Percentiles rank a stretch among this genome's conserved stretches.
These are phyloP conservation scores for Boletus fagicola DNA, from an alignment of 768 basidiomycete genomes.

Conservation along the genomic window DNA sequence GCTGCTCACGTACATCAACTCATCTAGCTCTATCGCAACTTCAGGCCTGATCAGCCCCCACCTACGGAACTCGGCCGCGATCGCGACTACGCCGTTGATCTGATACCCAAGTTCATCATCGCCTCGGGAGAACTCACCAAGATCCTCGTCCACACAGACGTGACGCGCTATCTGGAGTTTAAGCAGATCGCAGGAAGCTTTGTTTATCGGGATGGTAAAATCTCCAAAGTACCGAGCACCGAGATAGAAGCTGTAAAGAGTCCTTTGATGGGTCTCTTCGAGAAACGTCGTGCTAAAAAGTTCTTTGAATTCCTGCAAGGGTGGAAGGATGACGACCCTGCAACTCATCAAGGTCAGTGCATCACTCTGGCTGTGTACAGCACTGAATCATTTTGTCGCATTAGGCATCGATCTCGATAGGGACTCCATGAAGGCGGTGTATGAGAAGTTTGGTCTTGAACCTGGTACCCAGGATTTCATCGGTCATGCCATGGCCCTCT, in stretches of 20 bases:
- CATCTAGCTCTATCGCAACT: constrained; percentile 89
- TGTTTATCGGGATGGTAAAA: constrained; percentile 94
- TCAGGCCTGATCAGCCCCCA: constrained; percentile 71
- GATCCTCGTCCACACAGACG: constrained; percentile 98
- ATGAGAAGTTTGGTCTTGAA: constrained; percentile 96
- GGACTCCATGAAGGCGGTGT: constrained; percentile 91
- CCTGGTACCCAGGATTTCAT: constrained; percentile 98
- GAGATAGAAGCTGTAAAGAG: constrained; percentile 96
- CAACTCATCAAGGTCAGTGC: constrained; percentile 85
- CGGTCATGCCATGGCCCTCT: constrained; percentile 98
- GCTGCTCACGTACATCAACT: constrained; percentile 22
- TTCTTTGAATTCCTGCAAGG: constrained; percentile 97
- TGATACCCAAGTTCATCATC: constrained; percentile 99
- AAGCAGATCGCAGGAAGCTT: constrained; percentile 99
- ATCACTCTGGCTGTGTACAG: background rate
- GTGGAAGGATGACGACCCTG: constrained; percentile 94
- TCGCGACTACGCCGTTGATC: constrained; percentile 96
- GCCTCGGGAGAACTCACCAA: constrained; percentile 95
- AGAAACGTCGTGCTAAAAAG: constrained; percentile 97
- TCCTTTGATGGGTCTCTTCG: constrained; percentile 98
- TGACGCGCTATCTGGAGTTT: constrained; percentile 98
- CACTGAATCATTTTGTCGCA: constrained; percentile 1
- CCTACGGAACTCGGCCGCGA: constrained; percentile 91
- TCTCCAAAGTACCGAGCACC: constrained; percentile 96
- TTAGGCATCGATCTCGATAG: constrained; percentile 84